Conservation (phyloP, 768 basidiomycete genomes). For the Gautieria morchelliformis region DNA sequence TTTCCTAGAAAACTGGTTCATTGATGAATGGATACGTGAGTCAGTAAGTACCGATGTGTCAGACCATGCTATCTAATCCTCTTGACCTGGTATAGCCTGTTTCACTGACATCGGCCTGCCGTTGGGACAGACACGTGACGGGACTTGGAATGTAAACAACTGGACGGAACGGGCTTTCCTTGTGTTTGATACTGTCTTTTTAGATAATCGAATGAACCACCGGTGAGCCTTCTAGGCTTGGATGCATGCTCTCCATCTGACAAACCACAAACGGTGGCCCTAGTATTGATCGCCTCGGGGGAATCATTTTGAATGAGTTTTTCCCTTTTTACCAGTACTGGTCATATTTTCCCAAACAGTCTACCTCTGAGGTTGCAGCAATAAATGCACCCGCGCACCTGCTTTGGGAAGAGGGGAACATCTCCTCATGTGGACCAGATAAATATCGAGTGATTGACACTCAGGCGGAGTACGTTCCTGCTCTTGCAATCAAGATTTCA, state of each 20-base stretch:
- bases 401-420: neutral
- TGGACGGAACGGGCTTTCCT: slow-evolving; percentile 13
- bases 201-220: slow-evolving; percentile 11
- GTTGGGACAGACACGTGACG: slow-evolving; percentile 10
- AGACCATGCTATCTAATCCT: neutral
- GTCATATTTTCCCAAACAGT: neutral
- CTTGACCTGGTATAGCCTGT: neutral
- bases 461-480: neutral
- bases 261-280: no score
- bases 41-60: neutral
- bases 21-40: slow-evolving; percentile 8
- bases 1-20: slow-evolving; percentile 11
- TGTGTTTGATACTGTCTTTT: slow-evolving; percentile 11
- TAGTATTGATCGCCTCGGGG: neutral
- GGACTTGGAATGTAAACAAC: slow-evolving; percentile 11
- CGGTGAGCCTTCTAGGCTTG: neutral
- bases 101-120: slow-evolving; percentile 14
- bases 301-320: neutral
- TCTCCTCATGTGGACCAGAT: neutral
- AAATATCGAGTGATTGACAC: neutral
- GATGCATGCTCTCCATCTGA: neutral
- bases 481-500: no score
- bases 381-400: neutral
- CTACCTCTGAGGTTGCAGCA: neutral
- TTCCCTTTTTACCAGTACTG: neutral